A percentile compares a stretch with the other conserved stretches of the same genome.
phyloP scores from a whole-genome alignment of 2,329 filamentous ascomycete genomes.

The Phoma sp. region DNA sequence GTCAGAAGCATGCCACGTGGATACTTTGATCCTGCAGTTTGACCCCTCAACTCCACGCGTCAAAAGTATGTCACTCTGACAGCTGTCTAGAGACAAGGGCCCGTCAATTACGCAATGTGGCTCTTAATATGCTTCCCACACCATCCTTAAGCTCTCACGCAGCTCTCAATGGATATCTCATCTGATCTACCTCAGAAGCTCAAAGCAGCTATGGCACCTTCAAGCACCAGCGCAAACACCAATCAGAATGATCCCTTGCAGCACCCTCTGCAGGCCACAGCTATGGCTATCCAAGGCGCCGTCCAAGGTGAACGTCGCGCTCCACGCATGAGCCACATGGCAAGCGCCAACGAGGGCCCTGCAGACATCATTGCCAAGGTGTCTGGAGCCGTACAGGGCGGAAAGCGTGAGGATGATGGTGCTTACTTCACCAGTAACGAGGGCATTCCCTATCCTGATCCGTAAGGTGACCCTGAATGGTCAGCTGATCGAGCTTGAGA shows the following conservation, averaged over 20 bases:
- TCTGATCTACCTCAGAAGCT: slow-evolving; percentile 20
- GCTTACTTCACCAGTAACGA: slow-evolving; percentile 64
- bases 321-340: slow-evolving; percentile 50
- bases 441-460: slow-evolving; percentile 59
- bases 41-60: slow-evolving; percentile 17
- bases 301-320: slow-evolving; percentile 48
- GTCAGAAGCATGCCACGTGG: background rate
- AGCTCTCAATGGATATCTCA: slow-evolving; percentile 24
- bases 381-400: slow-evolving; percentile 54
- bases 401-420: slow-evolving; percentile 58
- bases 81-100: background rate
- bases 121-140: background rate
- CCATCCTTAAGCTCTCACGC: slow-evolving; percentile 15
- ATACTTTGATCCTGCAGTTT: background rate
- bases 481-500: background rate
- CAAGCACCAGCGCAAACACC: slow-evolving; percentile 35
- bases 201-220: slow-evolving; percentile 28
- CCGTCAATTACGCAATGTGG: slow-evolving; percentile 10
- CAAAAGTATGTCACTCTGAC: slow-evolving; percentile 31
- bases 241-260: slow-evolving; percentile 43
- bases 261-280: slow-evolving; percentile 53
- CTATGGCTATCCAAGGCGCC: slow-evolving; percentile 50
- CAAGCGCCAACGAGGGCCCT: slow-evolving; percentile 58
- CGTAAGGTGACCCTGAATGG: slow-evolving; percentile 30
- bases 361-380: slow-evolving; percentile 60